These are phyloP conservation scores for Kodamaea anthophila DNA, from an alignment of 1,139 yeast species.

Conservation along the genomic window DNA sequence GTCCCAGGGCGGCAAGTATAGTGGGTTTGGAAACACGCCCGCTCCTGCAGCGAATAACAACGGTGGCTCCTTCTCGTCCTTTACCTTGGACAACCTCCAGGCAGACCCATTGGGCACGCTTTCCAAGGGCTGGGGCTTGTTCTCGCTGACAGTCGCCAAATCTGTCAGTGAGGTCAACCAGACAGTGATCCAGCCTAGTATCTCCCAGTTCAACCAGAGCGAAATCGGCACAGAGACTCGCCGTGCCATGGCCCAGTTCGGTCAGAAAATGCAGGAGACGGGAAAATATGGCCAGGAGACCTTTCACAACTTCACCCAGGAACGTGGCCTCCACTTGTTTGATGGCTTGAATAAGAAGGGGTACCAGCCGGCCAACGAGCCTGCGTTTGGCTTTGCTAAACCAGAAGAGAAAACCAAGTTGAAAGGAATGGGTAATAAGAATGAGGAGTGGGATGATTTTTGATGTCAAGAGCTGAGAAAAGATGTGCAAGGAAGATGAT, in stretches of 20 bases:
- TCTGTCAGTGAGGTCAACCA: slow-evolving; percentile 84
- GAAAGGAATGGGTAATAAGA: slow-evolving; percentile 43
- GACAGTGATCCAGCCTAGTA: slow-evolving; percentile 80
- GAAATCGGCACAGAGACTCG: slow-evolving; percentile 77
- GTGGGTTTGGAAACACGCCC: slow-evolving; percentile 86
- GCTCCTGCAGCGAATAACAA: slow-evolving; percentile 24
- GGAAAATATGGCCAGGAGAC: slow-evolving; percentile 67
- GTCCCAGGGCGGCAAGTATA: slow-evolving; percentile 88
- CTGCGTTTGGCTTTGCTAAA: slow-evolving; percentile 65
- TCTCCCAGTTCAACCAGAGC: slow-evolving; percentile 73
- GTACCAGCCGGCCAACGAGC: slow-evolving; percentile 23
- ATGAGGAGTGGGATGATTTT: slow-evolving; percentile 44
- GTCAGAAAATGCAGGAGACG: slow-evolving; percentile 88
- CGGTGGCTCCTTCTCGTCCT: slow-evolving; percentile 44
- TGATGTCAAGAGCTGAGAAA: no score
- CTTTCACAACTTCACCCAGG: slow-evolving; percentile 54
- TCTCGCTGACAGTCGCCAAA: slow-evolving; percentile 75
- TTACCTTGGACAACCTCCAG: slow-evolving; percentile 73
- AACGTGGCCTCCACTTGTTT: slow-evolving; percentile 39
- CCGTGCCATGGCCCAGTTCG: slow-evolving; percentile 92
- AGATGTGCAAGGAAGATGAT: no score
- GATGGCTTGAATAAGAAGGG: slow-evolving; percentile 25
- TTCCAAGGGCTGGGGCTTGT: slow-evolving; percentile 89
- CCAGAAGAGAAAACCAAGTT: slow-evolving; percentile 57
- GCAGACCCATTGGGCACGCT: slow-evolving; percentile 85